Evolutionary conservation across 73 alveolate species (phyloP), one percentile per base, ranked within the genome.

Genomic region (Paramecium pentaurelia): DNA sequence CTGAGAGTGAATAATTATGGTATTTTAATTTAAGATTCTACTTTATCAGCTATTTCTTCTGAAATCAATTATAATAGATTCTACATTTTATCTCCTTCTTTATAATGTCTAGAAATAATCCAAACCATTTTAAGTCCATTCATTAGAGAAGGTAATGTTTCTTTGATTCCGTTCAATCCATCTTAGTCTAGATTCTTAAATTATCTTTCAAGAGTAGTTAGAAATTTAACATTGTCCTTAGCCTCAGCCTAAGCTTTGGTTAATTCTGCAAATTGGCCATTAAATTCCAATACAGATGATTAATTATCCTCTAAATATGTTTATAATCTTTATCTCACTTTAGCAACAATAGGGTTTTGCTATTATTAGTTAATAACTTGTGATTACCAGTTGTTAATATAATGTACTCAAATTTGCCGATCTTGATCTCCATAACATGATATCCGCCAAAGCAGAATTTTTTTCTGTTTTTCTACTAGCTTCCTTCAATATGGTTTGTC

Each of bases 1-100:
- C 96, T 91, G 89, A 93, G 84, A 86, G 94, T 80, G 97, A 98
- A 97, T 87, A 97, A 93, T 93, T 97, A 93, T 86, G 96, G 90
- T 87, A 95, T 95, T 93, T 97, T 92, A 34, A 98, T 98, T 89
- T 98, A 94, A 64, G 97, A 97, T 68, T 97, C 97, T 25, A 98
- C 99, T 93, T 97, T 98, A 38, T 97, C 99, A 92, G 98, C 96
- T 86, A 98, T 98, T 94, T 97, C 99, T 93, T 97, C 98, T 22
- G 99, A 96, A 94, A 98, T 97, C 45, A 95, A 95, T 86, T 94
- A 96, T 28, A 97, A 94, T 40, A 98, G 95, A 60, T 94, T 95
- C 30, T 97, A 97, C 98, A 97, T 97, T 95, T 98, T 98, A 60
- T 96, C 98, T 49, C 97, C 99, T 84, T 96, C 97, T 94, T 94